Evolutionary conservation across 495 filamentous ascomycete genomes (phyloP).

Genomic region (Sordaria brevicollis): DNA sequence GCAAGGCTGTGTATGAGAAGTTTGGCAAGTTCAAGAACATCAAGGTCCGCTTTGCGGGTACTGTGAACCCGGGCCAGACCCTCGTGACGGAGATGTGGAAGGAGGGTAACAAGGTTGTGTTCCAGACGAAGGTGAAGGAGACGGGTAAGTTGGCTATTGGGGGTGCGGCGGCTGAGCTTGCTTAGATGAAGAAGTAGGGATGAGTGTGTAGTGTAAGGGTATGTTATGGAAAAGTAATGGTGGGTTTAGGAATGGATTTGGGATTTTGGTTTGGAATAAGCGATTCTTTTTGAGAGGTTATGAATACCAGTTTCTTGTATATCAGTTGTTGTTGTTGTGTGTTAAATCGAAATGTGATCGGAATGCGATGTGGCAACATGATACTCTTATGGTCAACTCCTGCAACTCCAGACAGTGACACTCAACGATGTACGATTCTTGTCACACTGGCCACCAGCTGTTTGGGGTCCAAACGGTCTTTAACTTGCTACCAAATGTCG

Average conservation of each 20-base stretch:
- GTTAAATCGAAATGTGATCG: neutral
- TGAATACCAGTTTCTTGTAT: neutral
- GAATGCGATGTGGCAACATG: neutral
- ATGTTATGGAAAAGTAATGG: neutral
- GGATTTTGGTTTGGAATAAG: neutral
- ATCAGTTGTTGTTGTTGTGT: neutral
- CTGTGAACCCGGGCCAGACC: slow-evolving; percentile 87
- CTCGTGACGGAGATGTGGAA: slow-evolving; percentile 98
- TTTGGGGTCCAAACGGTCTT: no score
- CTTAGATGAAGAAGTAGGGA: neutral
- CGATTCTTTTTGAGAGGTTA: neutral
- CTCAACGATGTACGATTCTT: no score
- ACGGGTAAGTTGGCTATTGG: slow-evolving; percentile 90
- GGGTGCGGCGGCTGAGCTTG: slow-evolving; percentile 77
- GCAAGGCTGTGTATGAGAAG: slow-evolving; percentile 77
- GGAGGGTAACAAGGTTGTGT: slow-evolving; percentile 77
- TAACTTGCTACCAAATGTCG: no score
- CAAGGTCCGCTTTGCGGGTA: slow-evolving; percentile 92
- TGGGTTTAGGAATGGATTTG: neutral
- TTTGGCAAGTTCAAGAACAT: slow-evolving; percentile 85
- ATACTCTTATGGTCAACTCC: neutral
- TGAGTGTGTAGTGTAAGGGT: neutral
- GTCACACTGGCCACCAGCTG: no score
- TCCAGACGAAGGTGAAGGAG: slow-evolving; percentile 91
- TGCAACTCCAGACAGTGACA: no score